Conservation (phyloP, 1,139 yeast genomes). For the Lipomyces yarrowii region DNA sequence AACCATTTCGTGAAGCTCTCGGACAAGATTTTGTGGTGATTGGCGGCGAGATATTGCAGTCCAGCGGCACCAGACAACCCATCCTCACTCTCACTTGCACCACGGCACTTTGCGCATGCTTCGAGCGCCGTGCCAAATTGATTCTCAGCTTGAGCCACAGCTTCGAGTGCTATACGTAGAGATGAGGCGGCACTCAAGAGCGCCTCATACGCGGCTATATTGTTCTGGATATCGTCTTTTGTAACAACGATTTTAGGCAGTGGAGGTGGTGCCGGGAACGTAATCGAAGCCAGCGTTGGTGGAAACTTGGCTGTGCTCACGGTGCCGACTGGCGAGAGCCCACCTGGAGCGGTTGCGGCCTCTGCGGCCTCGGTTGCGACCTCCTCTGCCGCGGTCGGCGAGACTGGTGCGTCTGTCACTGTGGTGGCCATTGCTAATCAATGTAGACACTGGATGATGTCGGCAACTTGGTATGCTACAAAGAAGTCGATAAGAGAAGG, state of each 20-base stretch:
- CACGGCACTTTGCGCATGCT: slow-evolving; percentile 67
- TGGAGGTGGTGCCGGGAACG: slow-evolving; percentile 30
- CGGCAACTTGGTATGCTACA: background rate
- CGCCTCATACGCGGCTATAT: slow-evolving; percentile 46
- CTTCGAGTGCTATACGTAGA: slow-evolving; percentile 54
- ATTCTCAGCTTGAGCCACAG: slow-evolving; percentile 64
- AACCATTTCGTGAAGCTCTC: slow-evolving; percentile 56
- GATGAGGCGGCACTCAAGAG: slow-evolving; percentile 56
- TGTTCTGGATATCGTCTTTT: slow-evolving; percentile 27
- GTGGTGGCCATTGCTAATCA: background rate
- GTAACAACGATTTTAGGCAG: slow-evolving; percentile 28
- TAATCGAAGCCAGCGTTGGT: slow-evolving; percentile 27
- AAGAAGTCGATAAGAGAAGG: background rate
- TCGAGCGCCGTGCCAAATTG: slow-evolving; percentile 76
- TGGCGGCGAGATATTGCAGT: slow-evolving; percentile 71
- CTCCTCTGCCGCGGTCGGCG: background rate
- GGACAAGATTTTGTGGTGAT: slow-evolving; percentile 74
- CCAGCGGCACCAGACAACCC: slow-evolving; percentile 78
- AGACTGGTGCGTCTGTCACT: background rate
- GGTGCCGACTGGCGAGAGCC: slow-evolving; percentile 25
- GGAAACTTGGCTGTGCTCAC: slow-evolving; percentile 24
- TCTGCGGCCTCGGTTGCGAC: background rate
- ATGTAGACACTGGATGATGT: background rate
- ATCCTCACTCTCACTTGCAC: slow-evolving; percentile 59
- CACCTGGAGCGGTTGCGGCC: slow-evolving; percentile 9